phyloP scores from a whole-genome alignment of 345 rosid genomes.

The Lumnitzera racemosa region DNA sequence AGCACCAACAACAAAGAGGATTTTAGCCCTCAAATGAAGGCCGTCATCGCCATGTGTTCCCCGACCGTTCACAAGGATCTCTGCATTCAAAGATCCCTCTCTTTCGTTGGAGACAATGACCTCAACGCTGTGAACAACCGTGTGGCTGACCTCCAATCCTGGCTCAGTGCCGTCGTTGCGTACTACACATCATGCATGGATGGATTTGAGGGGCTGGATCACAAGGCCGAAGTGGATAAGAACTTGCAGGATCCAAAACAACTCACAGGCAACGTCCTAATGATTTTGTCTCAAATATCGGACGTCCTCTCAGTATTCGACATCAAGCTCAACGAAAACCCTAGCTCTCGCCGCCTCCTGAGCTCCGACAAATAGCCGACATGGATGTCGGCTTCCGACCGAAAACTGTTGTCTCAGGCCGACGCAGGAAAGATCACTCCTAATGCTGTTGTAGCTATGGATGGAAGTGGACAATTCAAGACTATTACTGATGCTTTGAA shows the following conservation, averaged over 20 bases:
- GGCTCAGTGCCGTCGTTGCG: conserved; percentile 54
- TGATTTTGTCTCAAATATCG: conserved; percentile 30
- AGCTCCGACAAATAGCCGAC: conserved; percentile 30
- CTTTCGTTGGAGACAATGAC: conserved; percentile 16
- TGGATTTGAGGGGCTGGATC: conserved; percentile 17
- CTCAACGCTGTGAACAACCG: conserved; percentile 8
- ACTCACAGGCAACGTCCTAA: conserved; percentile 51
- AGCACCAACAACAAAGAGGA: neutral
- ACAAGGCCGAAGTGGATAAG: conserved; percentile 12
- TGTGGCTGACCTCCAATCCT: conserved; percentile 20
- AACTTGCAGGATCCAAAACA: conserved; percentile 25
- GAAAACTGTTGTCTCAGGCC: conserved; percentile 41
- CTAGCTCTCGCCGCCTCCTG: conserved; percentile 34
- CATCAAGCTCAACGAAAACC: conserved; percentile 16
- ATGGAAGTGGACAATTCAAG: conserved; percentile 71
- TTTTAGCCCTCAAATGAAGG: conserved; percentile 23
- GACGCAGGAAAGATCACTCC: conserved; percentile 21
- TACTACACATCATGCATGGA: conserved; percentile 56
- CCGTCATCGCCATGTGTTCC: conserved; percentile 30
- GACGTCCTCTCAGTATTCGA: conserved; percentile 25
- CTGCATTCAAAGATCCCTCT: conserved; percentile 29
- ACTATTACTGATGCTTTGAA: conserved; percentile 43
- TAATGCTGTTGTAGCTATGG: conserved; percentile 58
- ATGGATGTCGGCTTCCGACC: conserved; percentile 57
- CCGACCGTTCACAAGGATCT: conserved; percentile 36